phyloP scores from a whole-genome alignment of 306 rosid species.

The Canavalia ensiformis region DNA sequence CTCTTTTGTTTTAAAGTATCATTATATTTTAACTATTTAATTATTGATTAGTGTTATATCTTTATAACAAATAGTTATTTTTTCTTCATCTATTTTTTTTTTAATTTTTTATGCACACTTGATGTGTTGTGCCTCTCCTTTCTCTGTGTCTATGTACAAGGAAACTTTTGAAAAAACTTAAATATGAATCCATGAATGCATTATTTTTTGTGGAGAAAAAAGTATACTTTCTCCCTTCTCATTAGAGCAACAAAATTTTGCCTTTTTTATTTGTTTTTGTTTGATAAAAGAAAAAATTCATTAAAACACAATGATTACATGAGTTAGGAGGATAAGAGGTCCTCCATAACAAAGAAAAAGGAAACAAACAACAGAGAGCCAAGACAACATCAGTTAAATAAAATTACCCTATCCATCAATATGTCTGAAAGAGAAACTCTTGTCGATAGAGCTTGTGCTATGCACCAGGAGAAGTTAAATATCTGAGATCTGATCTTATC shows the following conservation, averaged over 20 bases:
- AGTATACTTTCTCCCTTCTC: background rate
- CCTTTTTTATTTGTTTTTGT: background rate
- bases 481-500: background rate
- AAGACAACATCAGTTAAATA: constrained; percentile 1
- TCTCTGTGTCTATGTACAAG: background rate
- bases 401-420: background rate
- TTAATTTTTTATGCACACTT: background rate
- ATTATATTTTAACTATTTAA: background rate
- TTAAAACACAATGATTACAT: background rate
- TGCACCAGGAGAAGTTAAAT: background rate
- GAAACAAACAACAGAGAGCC: background rate
- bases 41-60: background rate
- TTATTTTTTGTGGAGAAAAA: background rate
- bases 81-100: background rate
- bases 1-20: background rate
- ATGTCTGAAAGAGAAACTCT: background rate
- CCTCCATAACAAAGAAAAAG: background rate
- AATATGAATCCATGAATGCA: background rate
- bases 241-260: background rate
- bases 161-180: background rate
- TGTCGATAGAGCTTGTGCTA: background rate
- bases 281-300: background rate
- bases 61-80: background rate
- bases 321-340: background rate
- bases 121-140: background rate